Conservation (phyloP, 2,329 filamentous ascomycete species). For the Diaporthe sp. region DNA sequence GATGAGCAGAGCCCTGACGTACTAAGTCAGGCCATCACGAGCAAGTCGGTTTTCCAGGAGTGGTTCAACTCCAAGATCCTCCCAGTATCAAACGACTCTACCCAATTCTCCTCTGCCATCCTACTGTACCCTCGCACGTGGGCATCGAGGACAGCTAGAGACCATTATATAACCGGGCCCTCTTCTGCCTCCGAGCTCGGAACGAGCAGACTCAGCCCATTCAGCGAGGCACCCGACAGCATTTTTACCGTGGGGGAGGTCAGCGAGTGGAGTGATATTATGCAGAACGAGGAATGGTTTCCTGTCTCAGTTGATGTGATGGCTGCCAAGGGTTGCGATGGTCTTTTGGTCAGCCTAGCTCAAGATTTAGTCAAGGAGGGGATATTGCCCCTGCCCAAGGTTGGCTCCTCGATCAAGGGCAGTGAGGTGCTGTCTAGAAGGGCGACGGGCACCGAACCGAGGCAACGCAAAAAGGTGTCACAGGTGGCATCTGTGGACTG, state of each 20-base stretch:
- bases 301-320: slow-evolving; percentile 1
- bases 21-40: background rate
- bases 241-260: background rate
- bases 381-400: background rate
- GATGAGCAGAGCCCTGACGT: background rate
- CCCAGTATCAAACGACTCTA: background rate
- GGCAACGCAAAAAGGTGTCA: background rate
- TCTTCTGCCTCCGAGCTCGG: background rate
- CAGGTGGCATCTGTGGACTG: background rate
- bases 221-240: background rate
- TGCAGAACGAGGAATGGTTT: background rate
- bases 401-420: background rate
- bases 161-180: background rate
- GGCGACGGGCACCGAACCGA: background rate
- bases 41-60: background rate
- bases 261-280: background rate
- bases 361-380: slow-evolving; percentile 1
- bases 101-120: background rate
- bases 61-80: slow-evolving; percentile 9
- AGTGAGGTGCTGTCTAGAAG: background rate
- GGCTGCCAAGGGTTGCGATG: background rate
- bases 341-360: background rate
- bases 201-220: background rate
- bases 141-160: background rate
- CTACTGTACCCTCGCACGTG: background rate